A percentile compares a stretch with the other conserved stretches of the same genome.
Evolutionary conservation across 768 basidiomycete species (phyloP).

Genomic region (Russula foetens): DNA sequence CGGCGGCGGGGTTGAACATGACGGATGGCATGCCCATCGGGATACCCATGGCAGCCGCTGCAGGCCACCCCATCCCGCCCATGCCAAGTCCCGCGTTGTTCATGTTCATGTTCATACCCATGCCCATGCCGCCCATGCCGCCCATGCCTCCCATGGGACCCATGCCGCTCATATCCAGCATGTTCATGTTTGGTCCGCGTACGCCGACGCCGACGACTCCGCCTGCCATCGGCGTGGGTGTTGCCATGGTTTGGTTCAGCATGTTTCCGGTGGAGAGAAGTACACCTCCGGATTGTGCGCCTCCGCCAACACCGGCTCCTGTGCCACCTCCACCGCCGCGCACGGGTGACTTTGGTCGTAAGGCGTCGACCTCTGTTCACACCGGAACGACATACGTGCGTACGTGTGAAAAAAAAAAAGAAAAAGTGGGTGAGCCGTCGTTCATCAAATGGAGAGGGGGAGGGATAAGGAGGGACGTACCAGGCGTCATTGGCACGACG

Average conservation of each 20-base stretch:
- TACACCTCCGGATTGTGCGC: not conserved
- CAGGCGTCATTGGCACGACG: slow-evolving; percentile 60
- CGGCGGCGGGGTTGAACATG: slow-evolving; percentile 5
- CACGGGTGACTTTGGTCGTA: slow-evolving; percentile 81
- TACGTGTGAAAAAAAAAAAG: no score
- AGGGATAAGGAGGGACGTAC: slow-evolving; percentile 19
- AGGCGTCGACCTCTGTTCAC: slow-evolving; percentile 60
- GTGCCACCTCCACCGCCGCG: slow-evolving; percentile 24
- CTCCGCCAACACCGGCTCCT: slow-evolving; percentile 10
- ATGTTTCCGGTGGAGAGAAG: not conserved
- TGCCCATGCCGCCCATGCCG: slow-evolving; percentile 8
- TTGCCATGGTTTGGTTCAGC: slow-evolving; percentile 15
- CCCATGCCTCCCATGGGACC: slow-evolving; percentile 1
- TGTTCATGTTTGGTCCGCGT: slow-evolving; percentile 26
- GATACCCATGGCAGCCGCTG: slow-evolving; percentile 16
- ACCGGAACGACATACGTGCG: not conserved
- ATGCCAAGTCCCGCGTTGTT: slow-evolving; percentile 18
- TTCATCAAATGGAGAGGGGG: not conserved
- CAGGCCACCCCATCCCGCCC: slow-evolving; percentile 22
- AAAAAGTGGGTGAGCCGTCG: not conserved
- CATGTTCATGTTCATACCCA: not conserved
- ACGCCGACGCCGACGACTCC: not conserved
- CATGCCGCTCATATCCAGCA: slow-evolving; percentile 10
- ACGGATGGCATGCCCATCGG: slow-evolving; percentile 15
- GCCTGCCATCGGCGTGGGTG: not conserved